These are phyloP conservation scores for Rhizophagus prolifer DNA, from an alignment of 192 early-diverging fungal species.

Conservation along the genomic window DNA sequence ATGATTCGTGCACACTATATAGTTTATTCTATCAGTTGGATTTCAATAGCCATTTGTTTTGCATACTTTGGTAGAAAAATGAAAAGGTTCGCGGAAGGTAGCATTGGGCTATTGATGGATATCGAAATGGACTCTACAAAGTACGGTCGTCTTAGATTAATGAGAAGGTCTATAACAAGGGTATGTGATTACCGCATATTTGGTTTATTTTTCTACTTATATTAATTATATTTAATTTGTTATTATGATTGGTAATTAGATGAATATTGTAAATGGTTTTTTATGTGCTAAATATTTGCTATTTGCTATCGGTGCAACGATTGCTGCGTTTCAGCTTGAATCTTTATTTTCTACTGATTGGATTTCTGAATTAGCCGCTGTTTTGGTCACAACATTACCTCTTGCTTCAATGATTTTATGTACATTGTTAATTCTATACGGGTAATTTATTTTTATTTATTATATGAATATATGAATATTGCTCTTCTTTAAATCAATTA, in stretches of 20 bases:
- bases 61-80: constrained; percentile 8
- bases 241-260: background rate
- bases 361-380: background rate
- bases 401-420: constrained; percentile 10
- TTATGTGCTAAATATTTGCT: background rate
- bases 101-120: background rate
- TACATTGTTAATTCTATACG: background rate
- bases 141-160: background rate
- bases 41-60: constrained; percentile 3
- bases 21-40: background rate
- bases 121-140: background rate
- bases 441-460: background rate
- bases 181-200: background rate
- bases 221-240: background rate
- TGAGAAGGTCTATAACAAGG: constrained; percentile 10
- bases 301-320: background rate
- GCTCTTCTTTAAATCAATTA: background rate
- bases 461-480: background rate
- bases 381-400: background rate
- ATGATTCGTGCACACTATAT: constrained; percentile 2
- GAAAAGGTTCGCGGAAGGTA: background rate
- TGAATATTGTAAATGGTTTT: constrained; percentile 15
- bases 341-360: background rate
- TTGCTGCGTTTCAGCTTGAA: background rate
- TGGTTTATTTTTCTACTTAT: background rate